phyloP scores from a whole-genome alignment of 805 yeast species.

The Kluyveromyces lactis region DNA sequence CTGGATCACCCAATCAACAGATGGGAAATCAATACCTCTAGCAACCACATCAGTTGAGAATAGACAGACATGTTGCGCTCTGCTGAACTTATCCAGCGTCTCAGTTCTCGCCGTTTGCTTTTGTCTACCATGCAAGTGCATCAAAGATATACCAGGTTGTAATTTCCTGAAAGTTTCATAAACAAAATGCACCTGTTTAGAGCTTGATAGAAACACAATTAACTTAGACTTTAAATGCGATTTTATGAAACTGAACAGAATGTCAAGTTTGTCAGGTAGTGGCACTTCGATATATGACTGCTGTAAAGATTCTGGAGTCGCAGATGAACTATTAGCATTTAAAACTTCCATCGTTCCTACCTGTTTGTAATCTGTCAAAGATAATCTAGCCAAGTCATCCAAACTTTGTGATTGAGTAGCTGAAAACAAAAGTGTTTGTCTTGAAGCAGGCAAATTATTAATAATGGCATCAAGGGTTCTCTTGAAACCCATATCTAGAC shows the following conservation, averaged over 20 bases:
- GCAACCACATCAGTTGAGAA: slow-evolving; percentile 91
- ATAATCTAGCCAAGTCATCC: slow-evolving; percentile 72
- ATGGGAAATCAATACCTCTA: slow-evolving; percentile 86
- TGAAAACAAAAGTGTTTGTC: slow-evolving; percentile 79
- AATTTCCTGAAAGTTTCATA: slow-evolving; percentile 79
- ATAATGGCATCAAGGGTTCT: slow-evolving; percentile 74
- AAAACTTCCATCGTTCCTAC: slow-evolving; percentile 36
- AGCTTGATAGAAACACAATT: slow-evolving; percentile 76
- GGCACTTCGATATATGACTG: slow-evolving; percentile 72
- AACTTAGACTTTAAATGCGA: slow-evolving; percentile 75
- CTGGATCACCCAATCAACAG: slow-evolving; percentile 92
- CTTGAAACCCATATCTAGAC: slow-evolving; percentile 89
- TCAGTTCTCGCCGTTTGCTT: slow-evolving; percentile 86
- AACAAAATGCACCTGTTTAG: slow-evolving; percentile 84
- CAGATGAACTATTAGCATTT: slow-evolving; percentile 51
- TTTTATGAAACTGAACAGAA: slow-evolving; percentile 77
- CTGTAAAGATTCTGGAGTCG: slow-evolving; percentile 77
- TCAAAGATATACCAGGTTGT: slow-evolving; percentile 85
- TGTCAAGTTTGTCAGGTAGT: slow-evolving; percentile 75
- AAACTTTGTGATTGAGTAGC: slow-evolving; percentile 87
- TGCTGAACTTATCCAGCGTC: slow-evolving; percentile 67
- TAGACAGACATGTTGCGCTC: slow-evolving; percentile 71
- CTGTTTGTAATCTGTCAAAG: slow-evolving; percentile 34
- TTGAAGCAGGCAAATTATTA: slow-evolving; percentile 63
- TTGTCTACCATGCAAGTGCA: slow-evolving; percentile 84